phyloP scores from a whole-genome alignment of 2,329 filamentous ascomycete genomes.

The Cytospora mali region DNA sequence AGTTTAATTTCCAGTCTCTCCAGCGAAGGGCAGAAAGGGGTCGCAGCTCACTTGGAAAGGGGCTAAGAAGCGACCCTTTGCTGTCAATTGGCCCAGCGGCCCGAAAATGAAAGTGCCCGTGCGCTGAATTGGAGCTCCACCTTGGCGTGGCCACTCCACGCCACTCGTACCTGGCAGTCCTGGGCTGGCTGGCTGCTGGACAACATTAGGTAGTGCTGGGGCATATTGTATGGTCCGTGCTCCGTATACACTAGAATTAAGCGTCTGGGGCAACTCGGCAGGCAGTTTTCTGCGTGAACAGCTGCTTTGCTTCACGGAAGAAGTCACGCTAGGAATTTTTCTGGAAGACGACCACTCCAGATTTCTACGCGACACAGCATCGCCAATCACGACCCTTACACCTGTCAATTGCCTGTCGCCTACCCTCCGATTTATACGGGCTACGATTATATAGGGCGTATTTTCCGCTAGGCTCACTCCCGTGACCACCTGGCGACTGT shows the following conservation, averaged over 20 bases:
- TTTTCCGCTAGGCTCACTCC: not conserved
- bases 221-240: not conserved
- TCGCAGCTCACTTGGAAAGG: slow-evolving; percentile 28
- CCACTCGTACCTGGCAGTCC: not conserved
- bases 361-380: slow-evolving; percentile 22
- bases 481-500: not conserved
- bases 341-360: slow-evolving; percentile 14
- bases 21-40: slow-evolving; percentile 42
- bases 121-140: slow-evolving; percentile 11
- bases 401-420: slow-evolving; percentile 1
- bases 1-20: slow-evolving; percentile 49
- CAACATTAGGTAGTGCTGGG: too few species aligned
- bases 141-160: not conserved
- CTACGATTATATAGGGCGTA: too few species aligned
- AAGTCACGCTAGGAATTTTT: slow-evolving; percentile 27
- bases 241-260: slow-evolving; percentile 2
- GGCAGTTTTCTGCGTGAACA: not conserved
- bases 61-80: slow-evolving; percentile 22
- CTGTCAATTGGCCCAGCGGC: slow-evolving; percentile 21
- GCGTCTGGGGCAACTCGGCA: slow-evolving; percentile 1
- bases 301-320: not conserved
- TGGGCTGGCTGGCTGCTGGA: too few species aligned
- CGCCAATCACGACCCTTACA: not conserved
- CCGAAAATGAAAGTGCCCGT: slow-evolving; percentile 8
- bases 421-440: not conserved